Percentiles rank a stretch among this genome's conserved stretches.
Evolutionary conservation across 148 eudicot genomes (phyloP).

Genomic region (Vaccinium vitisidaea): DNA sequence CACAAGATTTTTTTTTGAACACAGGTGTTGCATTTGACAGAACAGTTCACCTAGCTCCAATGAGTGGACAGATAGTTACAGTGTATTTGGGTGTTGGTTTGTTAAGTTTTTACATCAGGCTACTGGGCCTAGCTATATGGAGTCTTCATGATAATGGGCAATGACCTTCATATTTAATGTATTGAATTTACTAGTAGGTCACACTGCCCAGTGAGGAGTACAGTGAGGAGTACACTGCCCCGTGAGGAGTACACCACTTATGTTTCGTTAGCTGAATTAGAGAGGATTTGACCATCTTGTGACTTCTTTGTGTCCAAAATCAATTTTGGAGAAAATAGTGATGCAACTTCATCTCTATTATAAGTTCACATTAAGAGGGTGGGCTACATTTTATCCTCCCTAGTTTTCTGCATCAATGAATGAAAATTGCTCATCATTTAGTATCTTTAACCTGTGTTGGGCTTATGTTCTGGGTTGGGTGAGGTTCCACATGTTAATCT

Average conservation of each 20-base stretch:
- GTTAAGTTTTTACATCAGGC: not conserved
- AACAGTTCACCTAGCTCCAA: not conserved
- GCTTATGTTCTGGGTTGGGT: not conserved
- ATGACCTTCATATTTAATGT: not conserved
- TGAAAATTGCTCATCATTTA: not conserved
- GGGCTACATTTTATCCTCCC: not conserved
- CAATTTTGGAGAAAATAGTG: not conserved
- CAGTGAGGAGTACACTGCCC: too few relatives aligned
- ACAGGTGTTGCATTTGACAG: not conserved
- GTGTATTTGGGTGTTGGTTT: not conserved
- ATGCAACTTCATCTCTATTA: not conserved
- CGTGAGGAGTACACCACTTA: slow-evolving; percentile 47
- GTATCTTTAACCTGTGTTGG: not conserved
- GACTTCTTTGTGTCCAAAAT: not conserved
- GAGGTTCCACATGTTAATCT: not conserved
- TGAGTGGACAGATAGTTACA: not conserved
- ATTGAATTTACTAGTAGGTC: not conserved
- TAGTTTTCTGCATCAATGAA: not conserved
- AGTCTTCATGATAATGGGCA: not conserved
- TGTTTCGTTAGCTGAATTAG: slow-evolving; percentile 11
- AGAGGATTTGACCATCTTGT: not conserved
- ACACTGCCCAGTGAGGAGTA: not conserved
- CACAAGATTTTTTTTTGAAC: not conserved
- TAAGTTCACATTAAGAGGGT: not conserved
- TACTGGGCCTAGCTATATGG: not conserved